Evolutionary conservation across 2,329 filamentous ascomycete genomes (phyloP), one percentile per base, ranked within the genome.

Genomic region (Colletotrichum eleusines): DNA sequence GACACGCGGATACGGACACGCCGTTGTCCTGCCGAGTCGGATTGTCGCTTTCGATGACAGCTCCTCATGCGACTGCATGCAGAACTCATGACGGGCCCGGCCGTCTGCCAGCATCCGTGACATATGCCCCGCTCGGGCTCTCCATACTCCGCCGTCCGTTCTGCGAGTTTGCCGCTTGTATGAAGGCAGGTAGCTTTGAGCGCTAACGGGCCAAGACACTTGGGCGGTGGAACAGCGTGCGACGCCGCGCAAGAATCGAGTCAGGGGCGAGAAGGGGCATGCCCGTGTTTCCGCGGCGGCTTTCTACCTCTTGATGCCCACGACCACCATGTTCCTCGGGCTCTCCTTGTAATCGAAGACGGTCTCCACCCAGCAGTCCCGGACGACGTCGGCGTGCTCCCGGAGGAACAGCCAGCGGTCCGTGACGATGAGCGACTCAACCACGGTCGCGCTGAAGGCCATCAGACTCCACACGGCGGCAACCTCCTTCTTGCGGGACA

Each of bases 381-480:
- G 83, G 54, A 94, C 90, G 8, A 91, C 83, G 51, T 91, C 88
- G 60, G 83, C 77, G 75, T 97, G 93, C 82, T 99, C 95, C 69
- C 85, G 88, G 74, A 99, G 83, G 82, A 91, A 99, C 72, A 93
- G 83, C 93, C 94, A 99, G 55, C 96, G 88, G 84, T 99, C 96
- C 55, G 92, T 89, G 62, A 97, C 94, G 76, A 99, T 95, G 70
- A 97, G 84, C 40, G 94, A 94, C 84, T 99, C 96, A 2, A 97
- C 91, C 5, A 97, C 92, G 26, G 90, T 90, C 3, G 95, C 95
- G 79, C 94, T 97, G 76, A 97, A 98, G 1, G 96, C 95, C 95
- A 99, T 99, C 76, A 99, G 80, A 75, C 90, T 94, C 96, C 96
- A 99, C 70, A 97, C 89, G 9, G 97, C 87, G 77, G 92, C 94